Conservation (phyloP, 2,329 filamentous ascomycete genomes). For the Penicillium hesseltinei region DNA sequence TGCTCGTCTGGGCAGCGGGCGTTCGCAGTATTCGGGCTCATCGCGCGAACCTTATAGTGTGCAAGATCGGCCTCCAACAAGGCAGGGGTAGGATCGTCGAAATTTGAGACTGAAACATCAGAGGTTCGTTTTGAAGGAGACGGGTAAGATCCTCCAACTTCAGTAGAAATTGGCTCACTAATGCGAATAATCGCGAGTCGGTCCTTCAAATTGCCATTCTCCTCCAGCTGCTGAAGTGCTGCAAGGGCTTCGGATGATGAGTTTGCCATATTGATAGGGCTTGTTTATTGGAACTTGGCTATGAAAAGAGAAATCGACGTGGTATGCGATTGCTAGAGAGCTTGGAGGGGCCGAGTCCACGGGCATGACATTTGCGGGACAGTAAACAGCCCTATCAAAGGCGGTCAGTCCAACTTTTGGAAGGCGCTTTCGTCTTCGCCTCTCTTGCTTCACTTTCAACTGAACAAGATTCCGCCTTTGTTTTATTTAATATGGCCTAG, state of each 20-base stretch:
- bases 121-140: slow-evolving; percentile 60
- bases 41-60: slow-evolving; percentile 68
- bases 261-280: slow-evolving; percentile 15
- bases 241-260: slow-evolving; percentile 27
- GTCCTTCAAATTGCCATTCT: slow-evolving; percentile 49
- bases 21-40: not conserved
- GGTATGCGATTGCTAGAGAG: not conserved
- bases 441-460: not conserved
- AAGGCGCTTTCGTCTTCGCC: slow-evolving; percentile 8
- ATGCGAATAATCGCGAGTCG: slow-evolving; percentile 70
- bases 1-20: not conserved
- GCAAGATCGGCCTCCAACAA: slow-evolving; percentile 77
- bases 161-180: slow-evolving; percentile 67
- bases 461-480: not conserved
- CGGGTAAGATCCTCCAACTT: slow-evolving; percentile 23
- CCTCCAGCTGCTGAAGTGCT: slow-evolving; percentile 49
- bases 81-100: slow-evolving; percentile 68
- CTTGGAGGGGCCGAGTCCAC: not conserved
- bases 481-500: not conserved
- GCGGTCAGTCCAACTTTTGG: slow-evolving; percentile 9
- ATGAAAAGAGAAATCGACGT: not conserved
- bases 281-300: not conserved
- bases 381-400: slow-evolving; percentile 13
- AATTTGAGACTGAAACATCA: slow-evolving; percentile 69
- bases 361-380: not conserved